These are phyloP conservation scores for Trichoderma simmonsii DNA, from an alignment of 2,329 filamentous ascomycete species.

Conservation along the genomic window DNA sequence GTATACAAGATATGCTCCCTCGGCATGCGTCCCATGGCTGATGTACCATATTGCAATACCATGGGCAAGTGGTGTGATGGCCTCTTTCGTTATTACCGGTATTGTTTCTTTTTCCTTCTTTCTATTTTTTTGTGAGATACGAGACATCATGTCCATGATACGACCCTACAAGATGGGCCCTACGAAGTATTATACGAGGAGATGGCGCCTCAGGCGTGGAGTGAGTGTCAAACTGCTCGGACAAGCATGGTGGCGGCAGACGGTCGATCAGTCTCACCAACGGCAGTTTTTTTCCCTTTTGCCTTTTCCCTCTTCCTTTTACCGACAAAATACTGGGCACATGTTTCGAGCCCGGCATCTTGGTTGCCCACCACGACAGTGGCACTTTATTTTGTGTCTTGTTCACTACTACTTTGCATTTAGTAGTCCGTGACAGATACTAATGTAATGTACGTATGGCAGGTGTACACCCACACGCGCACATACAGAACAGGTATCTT, in stretches of 20 bases:
- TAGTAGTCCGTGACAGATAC: background rate
- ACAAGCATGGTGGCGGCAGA: background rate
- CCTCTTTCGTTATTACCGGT: background rate
- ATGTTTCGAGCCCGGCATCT: background rate
- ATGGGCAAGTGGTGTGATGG: background rate
- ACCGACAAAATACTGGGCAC: background rate
- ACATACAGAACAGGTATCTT: background rate
- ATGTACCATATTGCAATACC: background rate
- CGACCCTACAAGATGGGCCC: background rate
- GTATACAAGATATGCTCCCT: background rate
- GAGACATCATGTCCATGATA: background rate
- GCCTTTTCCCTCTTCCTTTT: background rate
- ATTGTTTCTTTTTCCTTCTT: background rate
- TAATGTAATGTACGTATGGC: background rate
- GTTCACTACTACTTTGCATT: background rate
- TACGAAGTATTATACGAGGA: conserved; percentile 9
- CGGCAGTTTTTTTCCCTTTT: background rate
- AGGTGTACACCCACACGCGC: background rate
- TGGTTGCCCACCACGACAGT: background rate
- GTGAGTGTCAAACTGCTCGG: background rate
- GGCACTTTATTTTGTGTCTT: background rate
- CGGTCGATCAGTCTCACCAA: background rate
- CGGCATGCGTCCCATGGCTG: background rate
- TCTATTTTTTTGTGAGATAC: background rate
- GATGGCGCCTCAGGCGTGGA: background rate